Base-by-base conservation (phyloP, 2,329 filamentous ascomycete genomes). In the Hypoxylon sp. region DNA sequence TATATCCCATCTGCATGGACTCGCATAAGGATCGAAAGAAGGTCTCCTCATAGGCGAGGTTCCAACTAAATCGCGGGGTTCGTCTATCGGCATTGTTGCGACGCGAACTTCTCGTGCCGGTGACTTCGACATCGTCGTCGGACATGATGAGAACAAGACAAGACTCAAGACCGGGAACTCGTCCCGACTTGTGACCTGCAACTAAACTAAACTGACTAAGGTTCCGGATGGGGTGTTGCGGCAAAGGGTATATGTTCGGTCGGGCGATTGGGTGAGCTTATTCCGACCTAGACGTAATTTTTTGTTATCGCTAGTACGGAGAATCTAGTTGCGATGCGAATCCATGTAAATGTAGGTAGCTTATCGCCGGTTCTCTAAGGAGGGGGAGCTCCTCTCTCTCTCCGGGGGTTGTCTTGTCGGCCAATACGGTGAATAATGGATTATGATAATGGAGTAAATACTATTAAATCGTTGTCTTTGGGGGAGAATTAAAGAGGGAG, bases 1-100 rank as follows among this genome's bases (percentile, higher is more conserved):
- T 73, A 46, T 81, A 73, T 54, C 81, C 81, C 32, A 82, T 71
- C 63, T 77, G 74, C 59, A 84, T 81, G 25, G 80, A 82, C 59
- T 84, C 78, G 71, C 80, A 82, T 4, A 84, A 75, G 38, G 81
- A 84, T 45, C 76, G 74, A 69, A 84, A 84, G 67, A 84, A 84
- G 49, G 81, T 84, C 44, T 76, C 75, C 68, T 84, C 81, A 71
- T 78, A 84, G 13, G 77, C 75, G 1, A 76, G 73, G 45, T 79
- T 83, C 81, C 81, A 84, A 66, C 78, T 83, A 67, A 84, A 84
- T 51, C 81, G 78, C 42, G 81, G 80, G 21, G 65, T 69, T 44
- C 67, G 64, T 20, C 60, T 63, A 46, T 69, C 67, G 35, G 62
- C 61, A 48, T 66, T 67, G 54, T 65, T 66, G 52, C 66, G 66